Evolutionary conservation across 1,284 basidiomycete genomes (phyloP).

Genomic region (Calocybe gambosa): DNA sequence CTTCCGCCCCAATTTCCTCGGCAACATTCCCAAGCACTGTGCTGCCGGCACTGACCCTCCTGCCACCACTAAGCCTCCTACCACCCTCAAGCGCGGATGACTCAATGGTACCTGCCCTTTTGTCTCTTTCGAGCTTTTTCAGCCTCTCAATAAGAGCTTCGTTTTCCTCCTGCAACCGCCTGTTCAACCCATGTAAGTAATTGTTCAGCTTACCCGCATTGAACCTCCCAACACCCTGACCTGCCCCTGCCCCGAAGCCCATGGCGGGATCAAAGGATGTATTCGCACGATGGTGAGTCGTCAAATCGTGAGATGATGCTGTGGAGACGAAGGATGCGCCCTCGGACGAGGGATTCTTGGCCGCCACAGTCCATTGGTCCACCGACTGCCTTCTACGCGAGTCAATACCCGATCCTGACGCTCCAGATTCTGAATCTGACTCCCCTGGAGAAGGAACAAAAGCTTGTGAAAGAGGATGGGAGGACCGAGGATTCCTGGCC

Average conservation of each 20-base stretch:
- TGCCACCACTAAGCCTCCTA: slow-evolving; percentile 26
- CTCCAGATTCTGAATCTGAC: slow-evolving; percentile 25
- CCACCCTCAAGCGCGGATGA: slow-evolving; percentile 9
- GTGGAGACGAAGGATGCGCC: slow-evolving; percentile 68
- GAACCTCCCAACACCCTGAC: slow-evolving; percentile 60
- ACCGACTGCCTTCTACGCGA: slow-evolving; percentile 14
- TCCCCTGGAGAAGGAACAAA: slow-evolving; percentile 30
- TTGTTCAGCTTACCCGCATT: slow-evolving; percentile 77
- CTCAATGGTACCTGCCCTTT: slow-evolving; percentile 20
- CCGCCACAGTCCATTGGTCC: slow-evolving; percentile 20
- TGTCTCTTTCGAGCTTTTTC: slow-evolving; percentile 42
- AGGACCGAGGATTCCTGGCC: slow-evolving; percentile 31
- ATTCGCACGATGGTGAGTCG: slow-evolving; percentile 72
- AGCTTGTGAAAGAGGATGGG: slow-evolving; percentile 57
- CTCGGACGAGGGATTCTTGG: slow-evolving; percentile 26
- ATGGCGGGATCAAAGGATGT: slow-evolving; percentile 78
- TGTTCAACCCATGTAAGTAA: slow-evolving; percentile 77
- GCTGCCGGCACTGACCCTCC: slow-evolving; percentile 46
- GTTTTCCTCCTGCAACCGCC: slow-evolving; percentile 78
- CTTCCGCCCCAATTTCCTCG: slow-evolving; percentile 52
- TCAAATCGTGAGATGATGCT: slow-evolving; percentile 79
- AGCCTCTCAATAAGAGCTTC: slow-evolving; percentile 49
- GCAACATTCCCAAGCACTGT: slow-evolving; percentile 49
- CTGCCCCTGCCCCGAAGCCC: slow-evolving; percentile 54
- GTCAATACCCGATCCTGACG: slow-evolving; percentile 15